Evolutionary conservation across 352 stramenopile species (phyloP).

Genomic region (Pythium periplocum): DNA sequence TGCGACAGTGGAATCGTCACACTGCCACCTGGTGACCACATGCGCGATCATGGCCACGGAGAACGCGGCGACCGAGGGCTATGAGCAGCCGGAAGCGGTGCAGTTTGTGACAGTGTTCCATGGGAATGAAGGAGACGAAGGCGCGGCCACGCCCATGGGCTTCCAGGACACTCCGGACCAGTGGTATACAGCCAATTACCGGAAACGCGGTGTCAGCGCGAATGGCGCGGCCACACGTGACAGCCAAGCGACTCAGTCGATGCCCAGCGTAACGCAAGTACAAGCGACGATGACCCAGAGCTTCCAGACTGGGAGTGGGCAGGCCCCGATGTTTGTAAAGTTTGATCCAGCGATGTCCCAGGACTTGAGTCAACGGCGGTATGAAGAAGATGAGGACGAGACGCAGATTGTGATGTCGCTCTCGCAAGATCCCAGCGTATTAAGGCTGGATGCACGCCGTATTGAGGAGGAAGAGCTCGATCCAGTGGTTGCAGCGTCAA

Average conservation of each 20-base stretch:
- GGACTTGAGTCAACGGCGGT: constrained; percentile 12
- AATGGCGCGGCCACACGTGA: constrained; percentile 19
- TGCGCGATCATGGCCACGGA: too few species aligned
- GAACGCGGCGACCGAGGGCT: too few species aligned
- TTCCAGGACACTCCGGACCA: constrained; percentile 52
- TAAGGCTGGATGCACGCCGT: constrained; percentile 10
- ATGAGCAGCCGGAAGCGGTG: background rate
- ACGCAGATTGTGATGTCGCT: constrained; percentile 80
- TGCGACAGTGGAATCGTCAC: too few species aligned
- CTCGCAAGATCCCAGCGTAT: constrained; percentile 45
- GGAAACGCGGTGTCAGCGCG: constrained; percentile 24
- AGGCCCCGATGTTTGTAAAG: constrained; percentile 42
- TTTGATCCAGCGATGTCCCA: constrained; percentile 15
- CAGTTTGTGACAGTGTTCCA: constrained; percentile 34
- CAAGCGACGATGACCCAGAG: constrained; percentile 14
- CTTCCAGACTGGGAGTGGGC: too few species aligned
- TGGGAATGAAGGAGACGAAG: constrained; percentile 36
- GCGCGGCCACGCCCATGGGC: constrained; percentile 48
- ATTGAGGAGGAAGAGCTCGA: constrained; percentile 52
- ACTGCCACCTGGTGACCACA: too few species aligned
- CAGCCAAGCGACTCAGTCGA: constrained; percentile 42
- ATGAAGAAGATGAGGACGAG: constrained; percentile 67
- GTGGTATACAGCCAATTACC: constrained; percentile 24
- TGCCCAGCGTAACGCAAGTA: constrained; percentile 28
- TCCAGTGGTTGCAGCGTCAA: constrained; percentile 3